phyloP scores from a whole-genome alignment of 768 basidiomycete genomes.

The Tulasnella sp. region DNA sequence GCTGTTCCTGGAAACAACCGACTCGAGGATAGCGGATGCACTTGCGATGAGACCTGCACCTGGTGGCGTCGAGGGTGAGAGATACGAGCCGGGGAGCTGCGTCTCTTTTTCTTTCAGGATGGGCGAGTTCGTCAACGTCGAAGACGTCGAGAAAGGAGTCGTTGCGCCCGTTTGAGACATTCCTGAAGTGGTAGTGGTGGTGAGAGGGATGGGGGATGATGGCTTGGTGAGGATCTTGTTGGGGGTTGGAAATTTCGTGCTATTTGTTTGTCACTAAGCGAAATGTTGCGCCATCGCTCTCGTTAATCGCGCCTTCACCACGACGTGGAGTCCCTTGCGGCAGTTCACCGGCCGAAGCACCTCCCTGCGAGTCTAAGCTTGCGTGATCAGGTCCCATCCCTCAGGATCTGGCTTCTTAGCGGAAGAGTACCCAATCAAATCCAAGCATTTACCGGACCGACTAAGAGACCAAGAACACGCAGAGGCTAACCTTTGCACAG shows the following conservation, averaged over 20 bases:
- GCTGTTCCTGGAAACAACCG: slow-evolving; percentile 51
- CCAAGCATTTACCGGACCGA: no score
- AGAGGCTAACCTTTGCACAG: background rate
- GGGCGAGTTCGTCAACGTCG: slow-evolving; percentile 12
- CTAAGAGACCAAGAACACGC: background rate
- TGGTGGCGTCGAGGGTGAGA: slow-evolving; percentile 6
- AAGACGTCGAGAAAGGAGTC: slow-evolving; percentile 18
- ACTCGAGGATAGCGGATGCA: slow-evolving; percentile 46
- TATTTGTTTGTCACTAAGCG: background rate
- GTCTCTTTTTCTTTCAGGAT: slow-evolving; percentile 6
- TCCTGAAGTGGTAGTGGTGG: background rate
- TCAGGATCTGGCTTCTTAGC: background rate
- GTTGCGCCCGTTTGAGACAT: slow-evolving; percentile 14
- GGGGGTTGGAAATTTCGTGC: background rate
- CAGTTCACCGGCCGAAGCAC: background rate
- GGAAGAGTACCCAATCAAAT: no score
- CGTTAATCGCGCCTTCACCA: background rate
- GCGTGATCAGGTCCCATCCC: background rate
- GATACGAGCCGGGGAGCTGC: background rate
- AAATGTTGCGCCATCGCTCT: background rate
- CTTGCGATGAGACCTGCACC: slow-evolving; percentile 4
- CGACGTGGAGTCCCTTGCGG: background rate
- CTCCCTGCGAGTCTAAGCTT: background rate
- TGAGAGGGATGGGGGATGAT: background rate
- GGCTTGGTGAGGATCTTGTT: background rate